phyloP scores from a whole-genome alignment of 1,139 yeast species.

The Saccharomyces hybrid region DNA sequence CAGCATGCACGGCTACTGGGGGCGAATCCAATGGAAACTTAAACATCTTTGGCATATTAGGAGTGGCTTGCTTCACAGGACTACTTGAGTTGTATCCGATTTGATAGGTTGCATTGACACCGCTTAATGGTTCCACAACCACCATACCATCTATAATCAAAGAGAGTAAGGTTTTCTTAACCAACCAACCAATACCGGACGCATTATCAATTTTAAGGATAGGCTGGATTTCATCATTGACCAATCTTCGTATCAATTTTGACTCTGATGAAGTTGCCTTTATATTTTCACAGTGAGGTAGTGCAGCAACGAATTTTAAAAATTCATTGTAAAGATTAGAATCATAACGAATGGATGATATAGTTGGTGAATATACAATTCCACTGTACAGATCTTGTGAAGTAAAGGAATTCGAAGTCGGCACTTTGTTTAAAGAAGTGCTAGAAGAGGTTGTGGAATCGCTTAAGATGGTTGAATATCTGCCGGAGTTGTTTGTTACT shows the following conservation, averaged over 20 bases:
- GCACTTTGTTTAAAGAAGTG: conserved; percentile 14
- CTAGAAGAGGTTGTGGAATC: conserved; percentile 16
- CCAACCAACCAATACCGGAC: conserved; percentile 54
- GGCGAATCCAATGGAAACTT: conserved; percentile 40
- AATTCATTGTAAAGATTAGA: conserved; percentile 35
- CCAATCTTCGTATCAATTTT: conserved; percentile 55
- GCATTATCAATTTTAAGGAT: conserved; percentile 52
- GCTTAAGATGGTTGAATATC: conserved; percentile 13
- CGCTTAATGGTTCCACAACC: conserved; percentile 82
- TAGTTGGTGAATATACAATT: conserved; percentile 45
- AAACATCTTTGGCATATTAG: conserved; percentile 28
- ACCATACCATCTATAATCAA: conserved; percentile 75
- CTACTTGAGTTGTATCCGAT: conserved; percentile 6
- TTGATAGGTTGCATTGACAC: conserved; percentile 53
- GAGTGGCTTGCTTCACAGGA: neutral
- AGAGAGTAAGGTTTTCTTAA: conserved; percentile 51
- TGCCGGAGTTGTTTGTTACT: conserved; percentile 8
- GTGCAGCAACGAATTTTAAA: conserved; percentile 31
- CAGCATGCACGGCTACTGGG: conserved; percentile 67
- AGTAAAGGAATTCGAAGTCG: conserved; percentile 12
- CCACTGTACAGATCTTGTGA: conserved; percentile 9
- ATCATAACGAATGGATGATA: conserved; percentile 57
- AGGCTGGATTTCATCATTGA: conserved; percentile 77
- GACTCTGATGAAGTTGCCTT: conserved; percentile 39
- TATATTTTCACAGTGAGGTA: conserved; percentile 30